Conservation (phyloP, 1,284 basidiomycete genomes). For the Tilletia setariae region DNA sequence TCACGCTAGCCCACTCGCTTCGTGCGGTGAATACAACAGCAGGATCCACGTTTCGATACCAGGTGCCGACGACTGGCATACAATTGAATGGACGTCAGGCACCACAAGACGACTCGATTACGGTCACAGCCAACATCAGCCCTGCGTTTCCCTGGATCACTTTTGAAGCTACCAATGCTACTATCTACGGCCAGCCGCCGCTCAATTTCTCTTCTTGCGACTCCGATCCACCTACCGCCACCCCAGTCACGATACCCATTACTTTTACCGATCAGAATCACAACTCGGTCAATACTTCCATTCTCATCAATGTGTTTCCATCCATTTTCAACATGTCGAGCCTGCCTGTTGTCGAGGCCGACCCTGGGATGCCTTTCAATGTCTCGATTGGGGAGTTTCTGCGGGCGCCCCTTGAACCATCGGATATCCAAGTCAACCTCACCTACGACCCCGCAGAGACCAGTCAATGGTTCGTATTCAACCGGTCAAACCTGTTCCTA, state of each 20-base stretch:
- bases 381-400: slow-evolving; percentile 63
- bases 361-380: slow-evolving; percentile 58
- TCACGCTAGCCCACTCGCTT: slow-evolving; percentile 30
- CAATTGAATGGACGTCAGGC: slow-evolving; percentile 63
- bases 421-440: slow-evolving; percentile 42
- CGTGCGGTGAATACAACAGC: slow-evolving; percentile 63
- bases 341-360: slow-evolving; percentile 62
- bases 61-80: slow-evolving; percentile 57
- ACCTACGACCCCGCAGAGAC: slow-evolving; percentile 43
- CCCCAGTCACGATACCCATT: slow-evolving; percentile 61
- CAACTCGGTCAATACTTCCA: slow-evolving; percentile 60
- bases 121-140: slow-evolving; percentile 56
- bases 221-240: slow-evolving; percentile 18
- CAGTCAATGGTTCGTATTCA: slow-evolving; percentile 55
- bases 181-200: slow-evolving; percentile 67
- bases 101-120: slow-evolving; percentile 37
- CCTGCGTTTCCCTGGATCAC: slow-evolving; percentile 63
- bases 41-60: slow-evolving; percentile 49
- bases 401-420: slow-evolving; percentile 52
- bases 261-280: slow-evolving; percentile 61
- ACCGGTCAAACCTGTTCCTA: slow-evolving; percentile 52
- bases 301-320: slow-evolving; percentile 65
- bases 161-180: slow-evolving; percentile 62
- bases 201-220: slow-evolving; percentile 48
- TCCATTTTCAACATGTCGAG: slow-evolving; percentile 67